These are phyloP conservation scores for Cryptosporidium ubiquitum DNA, from an alignment of 169 alveolate genomes.

Conservation along the genomic window DNA sequence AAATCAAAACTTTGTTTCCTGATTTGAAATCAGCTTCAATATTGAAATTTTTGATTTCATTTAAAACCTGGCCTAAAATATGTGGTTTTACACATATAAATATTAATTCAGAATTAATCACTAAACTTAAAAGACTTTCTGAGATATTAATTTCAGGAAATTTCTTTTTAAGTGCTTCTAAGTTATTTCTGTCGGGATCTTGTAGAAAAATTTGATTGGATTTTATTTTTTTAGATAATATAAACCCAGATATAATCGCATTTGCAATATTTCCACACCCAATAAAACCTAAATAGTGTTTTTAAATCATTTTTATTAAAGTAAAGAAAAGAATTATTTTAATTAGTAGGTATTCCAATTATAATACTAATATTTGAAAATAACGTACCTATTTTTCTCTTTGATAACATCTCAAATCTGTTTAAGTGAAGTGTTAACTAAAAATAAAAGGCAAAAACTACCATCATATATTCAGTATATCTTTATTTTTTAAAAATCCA, in stretches of 20 bases:
- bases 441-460: not conserved
- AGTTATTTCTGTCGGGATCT: not conserved
- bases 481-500: not conserved
- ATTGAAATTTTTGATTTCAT: not conserved
- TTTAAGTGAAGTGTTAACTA: not conserved
- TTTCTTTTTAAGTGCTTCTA: not conserved
- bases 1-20: slow-evolving; percentile 54
- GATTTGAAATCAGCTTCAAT: not conserved
- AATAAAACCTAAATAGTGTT: slow-evolving; percentile 26
- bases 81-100: slow-evolving; percentile 64
- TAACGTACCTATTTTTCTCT: slow-evolving; percentile 12
- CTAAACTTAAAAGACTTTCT: not conserved
- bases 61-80: slow-evolving; percentile 6
- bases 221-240: slow-evolving; percentile 3
- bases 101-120: slow-evolving; percentile 31
- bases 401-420: not conserved
- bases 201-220: slow-evolving; percentile 2
- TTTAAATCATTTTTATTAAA: not conserved
- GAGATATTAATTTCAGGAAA: not conserved
- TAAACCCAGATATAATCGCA: slow-evolving; percentile 52
- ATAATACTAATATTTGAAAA: not conserved
- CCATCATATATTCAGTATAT: not conserved
- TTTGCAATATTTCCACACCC: slow-evolving; percentile 70
- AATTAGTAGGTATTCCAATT: not conserved
- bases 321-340: not conserved